Evolutionary conservation across 495 filamentous ascomycete genomes (phyloP), one percentile per base, ranked within the genome.

Genomic region (Apodospora peruviana): DNA sequence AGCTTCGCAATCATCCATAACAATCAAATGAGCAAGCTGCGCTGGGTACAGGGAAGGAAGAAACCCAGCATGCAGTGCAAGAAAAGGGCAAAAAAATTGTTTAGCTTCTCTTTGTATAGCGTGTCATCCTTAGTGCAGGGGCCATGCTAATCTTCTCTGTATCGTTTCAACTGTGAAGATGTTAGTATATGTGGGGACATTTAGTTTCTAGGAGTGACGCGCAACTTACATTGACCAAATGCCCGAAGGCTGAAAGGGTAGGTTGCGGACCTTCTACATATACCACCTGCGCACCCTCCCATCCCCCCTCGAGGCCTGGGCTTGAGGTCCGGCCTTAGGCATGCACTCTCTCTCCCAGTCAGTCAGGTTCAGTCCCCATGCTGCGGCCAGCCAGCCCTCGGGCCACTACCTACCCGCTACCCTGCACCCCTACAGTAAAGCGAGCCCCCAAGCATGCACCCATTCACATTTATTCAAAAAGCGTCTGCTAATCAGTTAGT

Each of bases 41-140:
- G 14, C 7, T 32, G 27, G 7, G 14, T 32, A 14, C 27, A 7
- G 27, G 27, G 14, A 32, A 32, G 7, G 7, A 32, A 32, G 14
- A 32, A 7, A 14, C 7, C 27, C 14, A 32, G 27, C 27, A 14
- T 32, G 7, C 27, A 35, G 18, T 16, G 3, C 1, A 2, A 45
- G 36, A 53, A 59, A 47, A 44, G 21, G 22, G 14, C 23, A 44
- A 57, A 57, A 57, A 57, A 57, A 57, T 37, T 45, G 34, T 38
- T 49, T 84, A 85, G 84, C 83, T 82, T 87, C 85, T 88, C 86
- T 89, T 88, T 90, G 85, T 86, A 87, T 85, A 87, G 86, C 86
- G 87, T 93, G 87, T 93, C 88, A 91, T 91, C 88, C 89, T 93
- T 91, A 91, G 87, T 91, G 87, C 90, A 95, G 90, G 90, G 90